phyloP scores from a whole-genome alignment of 305 asterid species.

The Fraxinus platypoda region DNA sequence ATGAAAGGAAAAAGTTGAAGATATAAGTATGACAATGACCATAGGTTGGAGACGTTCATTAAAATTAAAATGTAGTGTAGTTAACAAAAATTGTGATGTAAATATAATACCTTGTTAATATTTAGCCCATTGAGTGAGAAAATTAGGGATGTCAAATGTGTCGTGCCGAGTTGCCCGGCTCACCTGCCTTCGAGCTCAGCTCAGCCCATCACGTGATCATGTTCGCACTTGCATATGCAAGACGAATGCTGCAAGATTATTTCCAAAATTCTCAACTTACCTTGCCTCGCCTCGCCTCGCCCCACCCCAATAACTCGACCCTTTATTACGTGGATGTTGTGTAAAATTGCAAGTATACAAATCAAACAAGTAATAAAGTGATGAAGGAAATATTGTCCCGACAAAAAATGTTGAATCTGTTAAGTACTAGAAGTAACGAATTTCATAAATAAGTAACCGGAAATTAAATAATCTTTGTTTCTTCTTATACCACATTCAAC shows the following conservation, averaged over 20 bases:
- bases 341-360: background rate
- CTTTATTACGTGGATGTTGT: background rate
- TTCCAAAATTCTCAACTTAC: background rate
- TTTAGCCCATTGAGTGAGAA: background rate
- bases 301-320: background rate
- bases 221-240: background rate
- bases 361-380: no score
- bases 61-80: background rate
- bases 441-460: background rate
- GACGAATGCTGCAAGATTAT: background rate
- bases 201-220: background rate
- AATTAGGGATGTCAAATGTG: background rate
- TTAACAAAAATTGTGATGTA: background rate
- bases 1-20: background rate
- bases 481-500: background rate
- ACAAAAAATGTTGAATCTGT: background rate
- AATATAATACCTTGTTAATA: no score
- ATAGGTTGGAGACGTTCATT: background rate
- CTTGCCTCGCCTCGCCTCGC: background rate
- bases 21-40: background rate
- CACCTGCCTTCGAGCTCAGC: background rate
- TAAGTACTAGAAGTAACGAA: background rate
- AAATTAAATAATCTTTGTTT: no score
- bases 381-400: background rate
- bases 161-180: background rate